phyloP scores from a whole-genome alignment of 2,329 filamentous ascomycete genomes.

The Annulohypoxylon truncatum region DNA sequence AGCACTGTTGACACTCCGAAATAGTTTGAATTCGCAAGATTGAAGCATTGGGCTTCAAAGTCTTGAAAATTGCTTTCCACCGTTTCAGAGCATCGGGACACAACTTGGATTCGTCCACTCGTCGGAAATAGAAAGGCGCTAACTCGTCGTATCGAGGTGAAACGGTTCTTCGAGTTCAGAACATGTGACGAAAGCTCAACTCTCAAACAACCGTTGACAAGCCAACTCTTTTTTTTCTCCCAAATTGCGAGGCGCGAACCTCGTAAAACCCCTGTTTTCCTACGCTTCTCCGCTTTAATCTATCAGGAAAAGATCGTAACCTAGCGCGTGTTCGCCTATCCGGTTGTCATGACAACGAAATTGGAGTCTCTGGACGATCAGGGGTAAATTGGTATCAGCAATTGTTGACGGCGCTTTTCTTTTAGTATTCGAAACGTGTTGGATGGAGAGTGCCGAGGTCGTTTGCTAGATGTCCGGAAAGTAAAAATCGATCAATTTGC shows the following conservation, averaged over 20 bases:
- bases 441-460: constrained; percentile 11
- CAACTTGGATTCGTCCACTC: constrained; percentile 9
- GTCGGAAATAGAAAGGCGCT: constrained; percentile 7
- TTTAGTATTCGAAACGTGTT: constrained; percentile 21
- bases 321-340: constrained; percentile 36
- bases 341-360: constrained; percentile 45
- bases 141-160: constrained; percentile 19
- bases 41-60: constrained; percentile 2
- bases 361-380: constrained; percentile 41
- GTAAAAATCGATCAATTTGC: constrained; percentile 26
- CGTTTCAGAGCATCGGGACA: constrained; percentile 9
- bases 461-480: constrained; percentile 19
- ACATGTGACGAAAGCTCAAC: constrained; percentile 32
- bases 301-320: constrained; percentile 29
- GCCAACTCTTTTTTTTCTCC: constrained; percentile 4
- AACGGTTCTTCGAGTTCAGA: constrained; percentile 15
- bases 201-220: constrained; percentile 20
- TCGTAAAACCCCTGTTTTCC: constrained; percentile 38
- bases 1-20: not conserved
- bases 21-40: not conserved
- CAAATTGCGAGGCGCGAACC: constrained; percentile 34
- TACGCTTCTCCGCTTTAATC: constrained; percentile 39
- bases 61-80: constrained; percentile 11
- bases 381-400: constrained; percentile 40
- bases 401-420: constrained; percentile 14